A percentile compares a stretch with the other conserved stretches of the same genome.
These are phyloP conservation scores for Phaffomyces thermotolerans DNA, from an alignment of 805 yeast genomes.

Conservation along the genomic window DNA sequence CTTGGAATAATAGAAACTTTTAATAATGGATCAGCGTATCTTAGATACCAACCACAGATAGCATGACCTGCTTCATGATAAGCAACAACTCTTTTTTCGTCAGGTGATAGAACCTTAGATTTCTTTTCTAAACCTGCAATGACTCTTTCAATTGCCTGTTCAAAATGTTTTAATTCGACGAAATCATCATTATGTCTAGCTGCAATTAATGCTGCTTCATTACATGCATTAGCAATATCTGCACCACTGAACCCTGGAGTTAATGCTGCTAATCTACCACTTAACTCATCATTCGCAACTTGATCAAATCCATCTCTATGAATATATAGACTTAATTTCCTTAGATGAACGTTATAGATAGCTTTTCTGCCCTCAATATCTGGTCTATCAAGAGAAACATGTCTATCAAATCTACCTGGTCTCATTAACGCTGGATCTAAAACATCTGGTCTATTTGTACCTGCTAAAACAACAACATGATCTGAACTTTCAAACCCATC, in stretches of 20 bases:
- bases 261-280: conserved; percentile 82
- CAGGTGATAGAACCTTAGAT: conserved; percentile 67
- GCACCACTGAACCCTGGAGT: conserved; percentile 97
- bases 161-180: conserved; percentile 71
- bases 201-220: conserved; percentile 90
- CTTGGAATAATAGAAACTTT: conserved; percentile 94
- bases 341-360: conserved; percentile 75
- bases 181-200: conserved; percentile 64
- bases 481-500: conserved; percentile 87
- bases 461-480: conserved; percentile 90
- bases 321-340: conserved; percentile 43
- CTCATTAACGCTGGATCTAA: conserved; percentile 84
- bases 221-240: conserved; percentile 90
- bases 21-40: conserved; percentile 82
- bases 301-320: conserved; percentile 33
- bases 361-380: conserved; percentile 85
- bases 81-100: conserved; percentile 80
- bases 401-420: conserved; percentile 94
- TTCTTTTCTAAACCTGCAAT: conserved; percentile 91
- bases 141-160: conserved; percentile 88
- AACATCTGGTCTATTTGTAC: conserved; percentile 90
- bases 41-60: conserved; percentile 87
- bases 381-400: conserved; percentile 78
- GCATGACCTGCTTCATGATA: conserved; percentile 98
- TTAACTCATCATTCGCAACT: conserved; percentile 48